Conservation (phyloP, 768 basidiomycete genomes). For the Termitomyces sp. region DNA sequence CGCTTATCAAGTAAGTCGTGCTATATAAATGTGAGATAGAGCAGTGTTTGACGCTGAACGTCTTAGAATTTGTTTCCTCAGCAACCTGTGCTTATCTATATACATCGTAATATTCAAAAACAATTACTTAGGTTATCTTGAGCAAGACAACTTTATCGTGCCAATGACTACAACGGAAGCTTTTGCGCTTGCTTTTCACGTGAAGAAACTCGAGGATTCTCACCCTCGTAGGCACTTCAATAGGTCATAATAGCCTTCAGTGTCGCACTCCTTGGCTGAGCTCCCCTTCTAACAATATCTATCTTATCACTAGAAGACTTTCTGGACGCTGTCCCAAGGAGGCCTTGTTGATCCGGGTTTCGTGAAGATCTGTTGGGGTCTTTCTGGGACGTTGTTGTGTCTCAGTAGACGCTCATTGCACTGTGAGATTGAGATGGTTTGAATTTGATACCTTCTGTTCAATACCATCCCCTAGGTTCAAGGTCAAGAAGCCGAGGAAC, state of each 20-base stretch:
- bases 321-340: conserved; percentile 30
- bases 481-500: no score
- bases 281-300: conserved; percentile 37
- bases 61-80: conserved; percentile 59
- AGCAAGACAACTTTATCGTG: background rate
- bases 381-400: conserved; percentile 23
- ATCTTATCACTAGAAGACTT: conserved; percentile 29
- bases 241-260: conserved; percentile 65
- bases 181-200: background rate
- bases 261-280: conserved; percentile 59
- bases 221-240: conserved; percentile 82
- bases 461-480: no score
- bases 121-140: conserved; percentile 21
- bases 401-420: no score
- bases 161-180: background rate
- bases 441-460: no score
- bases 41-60: background rate
- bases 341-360: conserved; percentile 36
- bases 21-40: background rate
- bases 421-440: no score
- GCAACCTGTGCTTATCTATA: conserved; percentile 50
- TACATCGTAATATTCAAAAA: conserved; percentile 59
- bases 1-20: conserved; percentile 50
- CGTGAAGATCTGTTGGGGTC: conserved; percentile 20
- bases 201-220: conserved; percentile 28